phyloP scores from a whole-genome alignment of 345 rosid genomes.

The Hibiscus trionum region DNA sequence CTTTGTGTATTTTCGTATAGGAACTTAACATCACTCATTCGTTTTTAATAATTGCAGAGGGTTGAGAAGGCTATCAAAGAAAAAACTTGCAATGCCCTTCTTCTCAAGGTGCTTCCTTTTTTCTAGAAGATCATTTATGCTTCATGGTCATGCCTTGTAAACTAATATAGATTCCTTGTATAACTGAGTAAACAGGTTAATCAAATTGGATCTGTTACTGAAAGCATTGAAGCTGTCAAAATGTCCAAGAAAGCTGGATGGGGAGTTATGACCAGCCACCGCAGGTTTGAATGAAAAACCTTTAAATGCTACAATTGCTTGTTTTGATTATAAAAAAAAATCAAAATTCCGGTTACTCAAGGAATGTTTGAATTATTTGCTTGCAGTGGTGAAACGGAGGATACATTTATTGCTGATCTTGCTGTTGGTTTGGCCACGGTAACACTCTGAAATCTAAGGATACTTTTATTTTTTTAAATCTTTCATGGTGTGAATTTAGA shows the following conservation, averaged over 20 bases:
- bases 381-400: slow-evolving; percentile 93
- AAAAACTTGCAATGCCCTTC: background rate
- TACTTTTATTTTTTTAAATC: background rate
- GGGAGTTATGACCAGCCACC: slow-evolving; percentile 99
- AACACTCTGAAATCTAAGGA: slow-evolving; percentile 1
- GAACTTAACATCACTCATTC: background rate
- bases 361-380: background rate
- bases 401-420: slow-evolving; percentile 92
- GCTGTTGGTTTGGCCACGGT: slow-evolving; percentile 90
- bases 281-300: slow-evolving; percentile 11
- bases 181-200: background rate
- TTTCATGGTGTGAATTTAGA: background rate
- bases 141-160: background rate
- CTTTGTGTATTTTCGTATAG: background rate
- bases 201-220: slow-evolving; percentile 83
- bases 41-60: background rate
- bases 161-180: background rate
- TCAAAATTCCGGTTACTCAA: background rate
- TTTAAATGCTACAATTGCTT: background rate
- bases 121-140: background rate
- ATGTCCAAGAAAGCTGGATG: slow-evolving; percentile 96
- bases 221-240: slow-evolving; percentile 94
- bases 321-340: background rate
- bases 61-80: slow-evolving; percentile 3
- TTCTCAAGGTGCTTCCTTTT: background rate